Conservation (phyloP, 176 grass and related monocot genomes). For the Elymus sibiricus region DNA sequence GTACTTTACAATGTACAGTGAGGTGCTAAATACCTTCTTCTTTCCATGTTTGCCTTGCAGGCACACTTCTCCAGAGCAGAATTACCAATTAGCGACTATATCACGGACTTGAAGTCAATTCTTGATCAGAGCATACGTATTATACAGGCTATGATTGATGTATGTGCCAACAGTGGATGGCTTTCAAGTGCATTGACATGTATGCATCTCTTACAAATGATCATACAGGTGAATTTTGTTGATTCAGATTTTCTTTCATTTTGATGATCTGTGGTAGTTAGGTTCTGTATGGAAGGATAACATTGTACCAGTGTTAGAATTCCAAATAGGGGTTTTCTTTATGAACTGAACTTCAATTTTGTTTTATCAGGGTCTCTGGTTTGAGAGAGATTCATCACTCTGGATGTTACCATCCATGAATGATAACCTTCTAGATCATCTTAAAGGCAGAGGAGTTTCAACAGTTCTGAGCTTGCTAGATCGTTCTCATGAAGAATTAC, state of each 20-base stretch:
- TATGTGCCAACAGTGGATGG: slow-evolving; percentile 98
- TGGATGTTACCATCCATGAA: slow-evolving; percentile 95
- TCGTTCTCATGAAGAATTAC: slow-evolving; percentile 66
- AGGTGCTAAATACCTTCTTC: neutral
- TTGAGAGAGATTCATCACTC: slow-evolving; percentile 82
- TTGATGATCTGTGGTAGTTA: neutral
- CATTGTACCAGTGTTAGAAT: neutral
- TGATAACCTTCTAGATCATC: slow-evolving; percentile 62
- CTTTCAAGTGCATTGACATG: slow-evolving; percentile 84
- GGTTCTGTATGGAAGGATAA: neutral
- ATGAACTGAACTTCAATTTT: neutral
- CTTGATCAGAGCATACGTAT: slow-evolving; percentile 99
- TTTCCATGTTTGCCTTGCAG: slow-evolving; percentile 49
- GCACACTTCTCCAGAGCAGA: slow-evolving; percentile 90
- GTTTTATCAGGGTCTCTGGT: slow-evolving; percentile 77
- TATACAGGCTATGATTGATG: slow-evolving; percentile 97
- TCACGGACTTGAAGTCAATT: slow-evolving; percentile 96
- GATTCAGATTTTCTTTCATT: slow-evolving; percentile 17
- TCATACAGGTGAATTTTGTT: slow-evolving; percentile 74
- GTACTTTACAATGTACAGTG: slow-evolving; percentile 8
- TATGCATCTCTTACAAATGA: slow-evolving; percentile 97
- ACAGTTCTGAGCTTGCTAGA: slow-evolving; percentile 50
- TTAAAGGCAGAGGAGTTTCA: slow-evolving; percentile 57
- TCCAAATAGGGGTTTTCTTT: slow-evolving; percentile 10
- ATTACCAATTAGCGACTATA: slow-evolving; percentile 85